Evolutionary conservation across 495 filamentous ascomycete genomes (phyloP).

Genomic region (Talaromyces stipitatus): DNA sequence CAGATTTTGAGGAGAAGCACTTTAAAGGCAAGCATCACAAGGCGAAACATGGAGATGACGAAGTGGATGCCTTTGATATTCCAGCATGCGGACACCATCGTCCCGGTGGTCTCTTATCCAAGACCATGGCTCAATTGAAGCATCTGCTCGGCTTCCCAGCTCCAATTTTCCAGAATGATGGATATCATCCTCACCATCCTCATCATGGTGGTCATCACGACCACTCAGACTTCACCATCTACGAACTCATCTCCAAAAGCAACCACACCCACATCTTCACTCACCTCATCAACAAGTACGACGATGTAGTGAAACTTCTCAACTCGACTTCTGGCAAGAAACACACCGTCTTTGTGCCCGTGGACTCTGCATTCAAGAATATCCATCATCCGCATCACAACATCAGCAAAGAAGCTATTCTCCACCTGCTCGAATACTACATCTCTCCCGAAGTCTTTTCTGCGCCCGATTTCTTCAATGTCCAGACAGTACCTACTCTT

Average conservation of each 20-base stretch:
- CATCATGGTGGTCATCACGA: conserved; percentile 10
- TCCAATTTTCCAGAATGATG: neutral
- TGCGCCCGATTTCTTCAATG: conserved; percentile 45
- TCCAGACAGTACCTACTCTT: conserved; percentile 65
- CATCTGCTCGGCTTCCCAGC: neutral
- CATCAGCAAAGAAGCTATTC: conserved; percentile 29
- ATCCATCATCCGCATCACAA: conserved; percentile 45
- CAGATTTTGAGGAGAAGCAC: neutral
- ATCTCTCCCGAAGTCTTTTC: conserved; percentile 55
- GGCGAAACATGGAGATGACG: neutral
- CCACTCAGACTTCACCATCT: conserved; percentile 61
- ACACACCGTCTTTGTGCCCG: conserved; percentile 74
- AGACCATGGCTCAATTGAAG: neutral
- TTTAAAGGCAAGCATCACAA: neutral
- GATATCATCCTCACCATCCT: neutral
- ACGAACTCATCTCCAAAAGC: conserved; percentile 63
- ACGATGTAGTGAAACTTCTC: conserved; percentile 60
- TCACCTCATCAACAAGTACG: conserved; percentile 59
- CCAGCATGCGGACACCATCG: neutral
- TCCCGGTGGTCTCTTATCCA: neutral
- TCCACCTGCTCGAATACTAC: conserved; percentile 62
- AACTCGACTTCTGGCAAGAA: conserved; percentile 58
- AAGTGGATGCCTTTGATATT: neutral
- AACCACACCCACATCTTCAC: conserved; percentile 72
- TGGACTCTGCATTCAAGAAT: conserved; percentile 64